Evolutionary conservation across 2,329 filamentous ascomycete species (phyloP).

Genomic region (Aspergillus pseudoviridinutans): DNA sequence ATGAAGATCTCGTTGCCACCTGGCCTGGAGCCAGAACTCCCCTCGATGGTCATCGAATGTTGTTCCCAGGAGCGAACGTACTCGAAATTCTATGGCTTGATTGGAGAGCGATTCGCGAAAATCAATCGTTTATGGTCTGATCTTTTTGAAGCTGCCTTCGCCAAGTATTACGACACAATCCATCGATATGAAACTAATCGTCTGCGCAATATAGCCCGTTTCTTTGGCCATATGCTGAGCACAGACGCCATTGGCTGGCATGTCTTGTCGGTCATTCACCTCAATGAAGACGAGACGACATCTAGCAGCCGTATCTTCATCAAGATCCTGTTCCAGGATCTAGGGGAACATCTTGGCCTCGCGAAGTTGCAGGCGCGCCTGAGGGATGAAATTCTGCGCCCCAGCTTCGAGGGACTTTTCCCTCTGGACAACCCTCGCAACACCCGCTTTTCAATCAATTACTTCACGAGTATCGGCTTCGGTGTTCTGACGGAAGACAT

Average conservation of each 20-base stretch:
- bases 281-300: slow-evolving; percentile 96
- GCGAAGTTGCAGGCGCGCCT: slow-evolving; percentile 71
- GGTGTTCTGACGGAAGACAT: slow-evolving; percentile 91
- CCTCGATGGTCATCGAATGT: slow-evolving; percentile 96
- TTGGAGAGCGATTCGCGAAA: slow-evolving; percentile 92
- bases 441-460: slow-evolving; percentile 96
- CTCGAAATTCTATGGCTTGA: slow-evolving; percentile 93
- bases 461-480: slow-evolving; percentile 98
- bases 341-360: slow-evolving; percentile 82
- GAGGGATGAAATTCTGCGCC: slow-evolving; percentile 71
- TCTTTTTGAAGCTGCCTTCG: slow-evolving; percentile 84
- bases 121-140: slow-evolving; percentile 93
- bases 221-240: slow-evolving; percentile 88
- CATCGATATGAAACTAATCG: slow-evolving; percentile 96
- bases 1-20: slow-evolving; percentile 87
- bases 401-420: slow-evolving; percentile 81
- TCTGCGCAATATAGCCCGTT: slow-evolving; percentile 87
- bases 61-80: slow-evolving; percentile 96
- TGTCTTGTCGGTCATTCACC: slow-evolving; percentile 73
- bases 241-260: slow-evolving; percentile 92
- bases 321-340: slow-evolving; percentile 94
- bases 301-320: slow-evolving; percentile 96
- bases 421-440: slow-evolving; percentile 84
- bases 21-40: slow-evolving; percentile 83
- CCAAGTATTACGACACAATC: slow-evolving; percentile 94